Percentiles rank a stretch among this genome's conserved stretches.
phyloP scores from a whole-genome alignment of 163 green algal genomes.

The Scenedesmus sp. region DNA sequence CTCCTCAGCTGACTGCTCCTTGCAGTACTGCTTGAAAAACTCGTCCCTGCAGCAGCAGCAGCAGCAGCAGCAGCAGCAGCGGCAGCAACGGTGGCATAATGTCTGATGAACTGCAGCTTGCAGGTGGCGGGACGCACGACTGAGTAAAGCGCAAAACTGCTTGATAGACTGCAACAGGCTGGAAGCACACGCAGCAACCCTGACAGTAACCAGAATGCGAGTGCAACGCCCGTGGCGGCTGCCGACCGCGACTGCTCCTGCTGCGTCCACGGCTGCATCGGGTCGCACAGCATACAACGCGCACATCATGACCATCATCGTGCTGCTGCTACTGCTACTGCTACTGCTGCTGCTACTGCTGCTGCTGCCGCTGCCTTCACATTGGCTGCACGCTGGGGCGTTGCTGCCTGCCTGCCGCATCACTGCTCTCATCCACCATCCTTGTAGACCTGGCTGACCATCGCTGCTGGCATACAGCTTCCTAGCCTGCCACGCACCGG shows the following conservation, averaged over 20 bases:
- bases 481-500: neutral
- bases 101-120: neutral
- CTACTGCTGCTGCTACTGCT: too few species aligned
- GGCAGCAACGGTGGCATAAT: too few species aligned
- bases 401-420: neutral
- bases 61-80: neutral
- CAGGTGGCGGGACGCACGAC: too few species aligned
- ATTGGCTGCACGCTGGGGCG: neutral
- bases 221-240: too few species aligned
- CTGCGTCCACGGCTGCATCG: neutral
- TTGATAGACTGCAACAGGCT: too few species aligned
- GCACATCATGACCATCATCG: neutral
- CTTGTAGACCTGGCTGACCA: too few species aligned
- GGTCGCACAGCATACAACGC: neutral
- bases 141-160: too few species aligned
- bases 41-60: constrained; percentile 43
- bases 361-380: neutral
- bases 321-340: neutral
- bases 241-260: too few species aligned
- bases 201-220: too few species aligned
- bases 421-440: neutral
- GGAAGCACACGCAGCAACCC: too few species aligned
- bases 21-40: constrained; percentile 52
- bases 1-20: constrained; percentile 52
- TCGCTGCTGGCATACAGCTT: neutral